Evolutionary conservation across 2,329 filamentous ascomycete species (phyloP).

Genomic region (Lasiodiplodia citricola): DNA sequence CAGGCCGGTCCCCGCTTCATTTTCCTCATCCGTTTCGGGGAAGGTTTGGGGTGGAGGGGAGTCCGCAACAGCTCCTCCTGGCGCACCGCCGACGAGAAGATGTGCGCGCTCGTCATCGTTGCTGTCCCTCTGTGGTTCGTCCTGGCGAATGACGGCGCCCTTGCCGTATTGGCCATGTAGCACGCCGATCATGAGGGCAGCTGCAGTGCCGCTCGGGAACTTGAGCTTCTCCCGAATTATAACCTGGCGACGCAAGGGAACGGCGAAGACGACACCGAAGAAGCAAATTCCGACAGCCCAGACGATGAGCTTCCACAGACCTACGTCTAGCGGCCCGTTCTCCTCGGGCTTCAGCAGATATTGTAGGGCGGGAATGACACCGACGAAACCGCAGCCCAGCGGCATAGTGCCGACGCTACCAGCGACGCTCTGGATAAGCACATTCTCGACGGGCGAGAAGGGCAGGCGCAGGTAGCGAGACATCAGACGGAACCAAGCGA

Average conservation of each 20-base stretch:
- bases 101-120: conserved; percentile 23
- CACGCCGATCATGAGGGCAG: conserved; percentile 89
- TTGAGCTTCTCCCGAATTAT: conserved; percentile 91
- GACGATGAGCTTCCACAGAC: conserved; percentile 77
- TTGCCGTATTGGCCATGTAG: conserved; percentile 68
- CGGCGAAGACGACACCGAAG: conserved; percentile 95
- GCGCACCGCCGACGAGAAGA: conserved; percentile 17
- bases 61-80: conserved; percentile 30
- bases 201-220: conserved; percentile 95
- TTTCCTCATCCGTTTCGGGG: conserved; percentile 33
- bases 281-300: conserved; percentile 95
- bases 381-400: conserved; percentile 91
- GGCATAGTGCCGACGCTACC: conserved; percentile 97
- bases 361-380: conserved; percentile 90
- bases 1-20: conserved; percentile 40
- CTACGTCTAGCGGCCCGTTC: conserved; percentile 74
- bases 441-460: conserved; percentile 95
- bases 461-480: conserved; percentile 75
- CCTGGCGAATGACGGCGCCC: conserved; percentile 38
- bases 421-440: conserved; percentile 93
- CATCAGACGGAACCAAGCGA: conserved; percentile 86
- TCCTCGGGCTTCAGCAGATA: conserved; percentile 80
- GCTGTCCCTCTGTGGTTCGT: conserved; percentile 31
- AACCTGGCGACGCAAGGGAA: conserved; percentile 86
- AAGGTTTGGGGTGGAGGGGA: conserved; percentile 23